phyloP scores from a whole-genome alignment of 371 early-diverging fungal species.

The Mortierella sp. region DNA sequence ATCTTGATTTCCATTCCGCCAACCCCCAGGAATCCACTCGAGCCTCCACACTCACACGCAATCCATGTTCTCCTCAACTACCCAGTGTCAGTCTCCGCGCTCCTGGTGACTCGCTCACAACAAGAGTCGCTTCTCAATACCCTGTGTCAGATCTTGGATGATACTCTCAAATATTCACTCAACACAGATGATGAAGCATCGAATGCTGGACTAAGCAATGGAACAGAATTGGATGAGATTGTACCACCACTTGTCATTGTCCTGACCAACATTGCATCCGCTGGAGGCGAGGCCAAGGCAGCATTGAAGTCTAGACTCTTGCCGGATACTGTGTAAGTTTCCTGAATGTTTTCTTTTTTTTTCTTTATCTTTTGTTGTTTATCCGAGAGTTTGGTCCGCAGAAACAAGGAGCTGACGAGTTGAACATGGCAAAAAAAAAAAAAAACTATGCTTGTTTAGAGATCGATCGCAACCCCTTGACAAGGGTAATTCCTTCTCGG shows the following conservation, averaged over 20 bases:
- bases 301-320: slow-evolving; percentile 57
- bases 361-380: neutral
- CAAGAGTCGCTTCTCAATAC: slow-evolving; percentile 25
- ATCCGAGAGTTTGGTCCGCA: neutral
- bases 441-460: slow-evolving; percentile 49
- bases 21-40: slow-evolving; percentile 64
- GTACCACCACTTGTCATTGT: slow-evolving; percentile 75
- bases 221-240: slow-evolving; percentile 65
- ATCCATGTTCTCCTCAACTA: slow-evolving; percentile 62
- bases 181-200: slow-evolving; percentile 50
- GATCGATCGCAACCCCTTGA: slow-evolving; percentile 83
- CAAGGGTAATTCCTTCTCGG: slow-evolving; percentile 70
- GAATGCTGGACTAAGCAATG: slow-evolving; percentile 35
- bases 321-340: slow-evolving; percentile 73
- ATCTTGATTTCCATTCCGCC: slow-evolving; percentile 57
- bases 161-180: slow-evolving; percentile 41
- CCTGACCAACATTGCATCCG: slow-evolving; percentile 60
- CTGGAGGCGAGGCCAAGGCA: slow-evolving; percentile 54
- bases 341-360: neutral
- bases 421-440: too few species aligned
- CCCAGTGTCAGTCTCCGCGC: slow-evolving; percentile 31
- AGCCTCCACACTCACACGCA: slow-evolving; percentile 80
- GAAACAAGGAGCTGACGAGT: neutral
- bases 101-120: slow-evolving; percentile 45
- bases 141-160: slow-evolving; percentile 38